phyloP scores from a whole-genome alignment of 140 eudicot genomes.

The Erigeron philadelphicus region DNA sequence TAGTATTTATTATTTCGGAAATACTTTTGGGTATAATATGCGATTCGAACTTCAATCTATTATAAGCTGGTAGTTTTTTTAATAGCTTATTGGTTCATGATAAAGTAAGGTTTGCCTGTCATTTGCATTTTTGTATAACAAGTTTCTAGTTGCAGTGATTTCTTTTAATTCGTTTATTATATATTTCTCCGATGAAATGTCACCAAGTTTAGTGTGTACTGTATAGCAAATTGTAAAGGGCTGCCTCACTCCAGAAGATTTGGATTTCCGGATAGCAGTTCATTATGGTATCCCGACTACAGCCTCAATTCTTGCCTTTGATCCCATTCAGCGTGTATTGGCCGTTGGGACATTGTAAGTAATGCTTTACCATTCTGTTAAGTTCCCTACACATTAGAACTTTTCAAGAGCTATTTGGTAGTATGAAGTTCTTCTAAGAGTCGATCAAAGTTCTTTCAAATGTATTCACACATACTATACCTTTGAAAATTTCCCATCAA shows the following conservation, averaged over 20 bases:
- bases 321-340: constrained; percentile 78
- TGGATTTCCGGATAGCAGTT: constrained; percentile 48
- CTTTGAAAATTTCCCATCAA: neutral
- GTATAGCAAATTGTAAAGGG: constrained; percentile 35
- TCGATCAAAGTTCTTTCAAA: no score
- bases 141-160: no score
- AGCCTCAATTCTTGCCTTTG: constrained; percentile 80
- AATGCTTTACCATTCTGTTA: neutral
- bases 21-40: neutral
- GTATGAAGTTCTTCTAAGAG: no score
- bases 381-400: neutral
- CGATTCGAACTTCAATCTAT: neutral
- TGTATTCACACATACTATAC: neutral
- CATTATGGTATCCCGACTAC: constrained; percentile 87
- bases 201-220: constrained; percentile 5
- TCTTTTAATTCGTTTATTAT: no score
- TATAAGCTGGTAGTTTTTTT: neutral
- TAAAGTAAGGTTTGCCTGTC: no score
- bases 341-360: constrained; percentile 93
- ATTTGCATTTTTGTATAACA: no score
- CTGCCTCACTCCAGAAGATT: constrained; percentile 43
- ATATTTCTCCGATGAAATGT: neutral
- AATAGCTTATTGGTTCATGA: neutral
- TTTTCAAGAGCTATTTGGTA: no score
- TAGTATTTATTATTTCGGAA: no score